Base-by-base conservation (phyloP, 2,329 filamentous ascomycete species). In the Escovopsis sp. region DNA sequence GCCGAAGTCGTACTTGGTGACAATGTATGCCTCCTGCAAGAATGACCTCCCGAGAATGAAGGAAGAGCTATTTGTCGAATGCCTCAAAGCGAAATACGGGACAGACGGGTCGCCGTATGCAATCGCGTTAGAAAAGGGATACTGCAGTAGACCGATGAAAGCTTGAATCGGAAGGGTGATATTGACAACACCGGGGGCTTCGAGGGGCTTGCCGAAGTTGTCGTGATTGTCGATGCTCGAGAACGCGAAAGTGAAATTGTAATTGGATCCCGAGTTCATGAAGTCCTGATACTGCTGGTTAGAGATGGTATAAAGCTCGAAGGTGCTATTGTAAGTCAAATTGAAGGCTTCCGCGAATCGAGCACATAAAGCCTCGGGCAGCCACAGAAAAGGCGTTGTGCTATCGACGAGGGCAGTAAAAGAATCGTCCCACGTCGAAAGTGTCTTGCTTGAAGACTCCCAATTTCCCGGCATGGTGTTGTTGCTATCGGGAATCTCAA, bases 11-110 rank as follows among this genome's bases (percentile, higher is more conserved):
- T 75, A 78, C 48, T 68, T 69, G 26, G 68, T 73, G 30, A 74
- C 65, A 6, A 77, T 57, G 46, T 77, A 77, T 2, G 80, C 72
- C 57, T 85, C 80, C 54, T 85, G 82, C 42, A 86, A 61, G 49
- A 85, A 85, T 0, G 74, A 71, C 32, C 80, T 69, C 7, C 82
- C 82, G 33, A 85, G 68, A 11, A 80, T 71, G 55, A 75, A 71
- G 48, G 75, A 68, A 12, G 64, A 65, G 33, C 68, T 66, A 44
- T 72, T 66, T 18, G 67, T 53, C 10, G 73, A 64, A 45, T 72
- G 71, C 50, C 74, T 70, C 41, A 86, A 64, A 4, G 80, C 79
- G 45, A 85, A 85, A 53, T 85, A 85, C 10, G 68, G 71, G 9
- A 70, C 55, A 33, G 62, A 62, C 8, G 64, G 59, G 6, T 67